Evolutionary conservation across 306 rosid genomes (phyloP).

Genomic region (Hippophae rhamnoides): DNA sequence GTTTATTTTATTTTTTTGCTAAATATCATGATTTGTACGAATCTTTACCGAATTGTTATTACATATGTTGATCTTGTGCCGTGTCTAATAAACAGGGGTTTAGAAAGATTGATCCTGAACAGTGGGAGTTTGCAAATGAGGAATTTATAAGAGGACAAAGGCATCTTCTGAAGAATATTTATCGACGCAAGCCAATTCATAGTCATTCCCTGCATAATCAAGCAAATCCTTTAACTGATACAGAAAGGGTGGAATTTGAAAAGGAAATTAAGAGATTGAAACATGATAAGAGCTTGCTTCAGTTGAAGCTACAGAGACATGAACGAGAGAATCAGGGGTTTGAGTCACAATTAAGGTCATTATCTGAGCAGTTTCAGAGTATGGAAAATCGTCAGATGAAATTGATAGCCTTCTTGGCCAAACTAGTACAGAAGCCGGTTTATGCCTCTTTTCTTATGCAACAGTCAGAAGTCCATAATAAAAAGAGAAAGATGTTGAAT

Average conservation of each 20-base stretch:
- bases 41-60: too few relatives aligned
- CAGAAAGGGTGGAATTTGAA: conserved; percentile 20
- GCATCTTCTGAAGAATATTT: conserved; percentile 30
- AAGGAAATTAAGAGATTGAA: conserved; percentile 21
- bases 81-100: conserved; percentile 22
- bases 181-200: conserved; percentile 35
- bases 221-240: conserved; percentile 20
- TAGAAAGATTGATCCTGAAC: conserved; percentile 36
- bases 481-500: conserved; percentile 23
- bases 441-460: conserved; percentile 21
- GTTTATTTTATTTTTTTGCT: too few relatives aligned
- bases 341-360: conserved; percentile 16
- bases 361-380: conserved; percentile 16
- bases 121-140: conserved; percentile 39
- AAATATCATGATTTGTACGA: too few relatives aligned
- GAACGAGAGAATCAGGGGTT: conserved; percentile 18
- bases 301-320: conserved; percentile 18
- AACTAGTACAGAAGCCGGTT: conserved; percentile 18
- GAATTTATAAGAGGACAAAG: conserved; percentile 30
- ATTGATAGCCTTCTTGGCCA: conserved; percentile 14
- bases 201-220: conserved; percentile 27
- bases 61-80: not conserved
- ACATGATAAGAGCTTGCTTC: conserved; percentile 17
- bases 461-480: conserved; percentile 23
- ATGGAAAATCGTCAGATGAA: conserved; percentile 23